Conservation (phyloP, 257 asterid species). For the Solanum paucissectum region DNA sequence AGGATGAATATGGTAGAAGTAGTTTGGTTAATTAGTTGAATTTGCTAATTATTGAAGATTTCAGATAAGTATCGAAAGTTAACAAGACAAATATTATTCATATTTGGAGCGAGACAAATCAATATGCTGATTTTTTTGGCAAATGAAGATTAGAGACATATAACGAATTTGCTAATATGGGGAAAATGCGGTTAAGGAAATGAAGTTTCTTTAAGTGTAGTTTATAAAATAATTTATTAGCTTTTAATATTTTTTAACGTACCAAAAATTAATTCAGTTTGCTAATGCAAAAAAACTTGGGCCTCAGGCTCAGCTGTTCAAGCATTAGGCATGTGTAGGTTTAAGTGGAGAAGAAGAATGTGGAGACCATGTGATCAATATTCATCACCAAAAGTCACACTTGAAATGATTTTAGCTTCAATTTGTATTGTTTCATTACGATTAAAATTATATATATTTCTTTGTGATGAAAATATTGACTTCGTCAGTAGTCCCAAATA, state of each 20-base stretch:
- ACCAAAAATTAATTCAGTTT: background rate
- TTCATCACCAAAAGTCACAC: background rate
- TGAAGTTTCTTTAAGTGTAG: background rate
- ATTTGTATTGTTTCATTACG: too few relatives aligned
- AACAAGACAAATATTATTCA: background rate
- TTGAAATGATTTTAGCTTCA: background rate
- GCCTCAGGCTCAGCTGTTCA: background rate
- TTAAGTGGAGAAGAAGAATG: background rate
- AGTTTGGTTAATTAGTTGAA: background rate
- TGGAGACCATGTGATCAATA: background rate
- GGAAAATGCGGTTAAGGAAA: background rate
- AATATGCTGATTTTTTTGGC: background rate
- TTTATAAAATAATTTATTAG: background rate
- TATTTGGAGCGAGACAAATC: background rate
- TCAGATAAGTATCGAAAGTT: background rate
- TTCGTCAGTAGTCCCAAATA: background rate
- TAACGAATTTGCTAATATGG: background rate
- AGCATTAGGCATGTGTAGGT: background rate
- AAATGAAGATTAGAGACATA: background rate
- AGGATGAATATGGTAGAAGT: background rate
- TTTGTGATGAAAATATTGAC: too few relatives aligned
- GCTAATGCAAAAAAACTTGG: background rate
- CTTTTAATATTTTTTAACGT: background rate
- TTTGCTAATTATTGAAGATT: background rate
- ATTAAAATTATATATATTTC: too few relatives aligned